Conservation (phyloP, 1,284 basidiomycete genomes). For the Ustilago cynodontis region DNA sequence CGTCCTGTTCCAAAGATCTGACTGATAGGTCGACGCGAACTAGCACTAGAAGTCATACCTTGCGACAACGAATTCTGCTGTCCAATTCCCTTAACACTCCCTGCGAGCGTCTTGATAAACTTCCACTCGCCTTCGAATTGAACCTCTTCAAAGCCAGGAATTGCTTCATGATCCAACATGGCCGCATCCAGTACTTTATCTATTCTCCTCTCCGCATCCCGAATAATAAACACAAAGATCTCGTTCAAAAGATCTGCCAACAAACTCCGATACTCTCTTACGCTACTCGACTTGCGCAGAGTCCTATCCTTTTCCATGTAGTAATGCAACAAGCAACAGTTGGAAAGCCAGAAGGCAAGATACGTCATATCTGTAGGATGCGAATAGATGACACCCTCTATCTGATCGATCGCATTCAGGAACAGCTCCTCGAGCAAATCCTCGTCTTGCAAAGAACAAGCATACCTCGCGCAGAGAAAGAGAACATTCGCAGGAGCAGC, state of each 20-base stretch:
- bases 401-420: conserved; percentile 87
- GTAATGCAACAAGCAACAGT: conserved; percentile 88
- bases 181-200: conserved; percentile 86
- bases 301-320: conserved; percentile 77
- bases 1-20: conserved; percentile 52
- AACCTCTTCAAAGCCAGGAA: conserved; percentile 81
- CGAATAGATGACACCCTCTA: conserved; percentile 86
- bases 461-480: conserved; percentile 77
- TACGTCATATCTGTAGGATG: conserved; percentile 81
- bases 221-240: conserved; percentile 92
- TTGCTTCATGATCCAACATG: conserved; percentile 84
- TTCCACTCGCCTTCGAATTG: conserved; percentile 95
- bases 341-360: conserved; percentile 94
- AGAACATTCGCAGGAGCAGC: conserved; percentile 71
- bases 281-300: conserved; percentile 32
- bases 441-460: conserved; percentile 74
- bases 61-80: conserved; percentile 26
- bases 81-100: conserved; percentile 57
- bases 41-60: conserved; percentile 35
- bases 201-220: conserved; percentile 88
- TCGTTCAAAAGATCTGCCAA: conserved; percentile 81
- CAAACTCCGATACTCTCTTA: conserved; percentile 50
- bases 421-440: conserved; percentile 85
- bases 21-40: conserved; percentile 49
- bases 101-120: conserved; percentile 60